phyloP scores from a whole-genome alignment of 805 yeast genomes.

The Kregervanrija fluxuum region DNA sequence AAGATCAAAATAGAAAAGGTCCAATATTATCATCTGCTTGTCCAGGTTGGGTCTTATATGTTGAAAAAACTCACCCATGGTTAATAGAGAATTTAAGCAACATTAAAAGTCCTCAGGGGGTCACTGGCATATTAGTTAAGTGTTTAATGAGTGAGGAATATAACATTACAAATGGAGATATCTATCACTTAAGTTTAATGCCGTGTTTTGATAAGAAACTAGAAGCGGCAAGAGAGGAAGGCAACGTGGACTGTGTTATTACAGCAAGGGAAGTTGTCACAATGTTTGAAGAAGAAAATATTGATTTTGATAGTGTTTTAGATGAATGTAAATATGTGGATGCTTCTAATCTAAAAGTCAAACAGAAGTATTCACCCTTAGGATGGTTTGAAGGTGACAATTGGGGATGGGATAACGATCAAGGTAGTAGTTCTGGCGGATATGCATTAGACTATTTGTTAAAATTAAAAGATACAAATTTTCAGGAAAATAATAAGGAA shows the following conservation, averaged over 20 bases:
- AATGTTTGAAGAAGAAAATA: slow-evolving; percentile 49
- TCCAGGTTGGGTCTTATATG: slow-evolving; percentile 96
- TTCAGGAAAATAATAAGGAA: slow-evolving; percentile 16
- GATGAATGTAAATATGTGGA: slow-evolving; percentile 2
- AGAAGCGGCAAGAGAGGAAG: slow-evolving; percentile 68
- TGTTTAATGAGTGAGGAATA: slow-evolving; percentile 34
- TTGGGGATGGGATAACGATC: slow-evolving; percentile 62
- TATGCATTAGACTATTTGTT: slow-evolving; percentile 66
- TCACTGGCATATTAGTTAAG: slow-evolving; percentile 77
- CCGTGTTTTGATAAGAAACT: slow-evolving; percentile 96
- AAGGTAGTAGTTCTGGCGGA: slow-evolving; percentile 87
- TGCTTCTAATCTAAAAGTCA: slow-evolving; percentile 12
- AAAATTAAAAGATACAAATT: slow-evolving; percentile 13
- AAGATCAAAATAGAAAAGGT: slow-evolving; percentile 6
- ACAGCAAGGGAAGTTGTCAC: slow-evolving; percentile 85
- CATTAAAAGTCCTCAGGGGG: slow-evolving; percentile 88
- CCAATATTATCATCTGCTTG: slow-evolving; percentile 72
- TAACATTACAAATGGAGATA: slow-evolving; percentile 18
- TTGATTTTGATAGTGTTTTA: slow-evolving; percentile 28
- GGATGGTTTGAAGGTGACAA: slow-evolving; percentile 46
- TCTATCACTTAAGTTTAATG: slow-evolving; percentile 86
- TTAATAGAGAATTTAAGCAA: slow-evolving; percentile 62
- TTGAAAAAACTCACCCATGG: slow-evolving; percentile 91
- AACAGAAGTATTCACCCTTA: slow-evolving; percentile 39
- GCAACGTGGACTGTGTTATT: slow-evolving; percentile 88